Evolutionary conservation across 148 eudicot species (phyloP), one percentile per base, ranked within the genome.

Genomic region (Nepenthes gracilis): DNA sequence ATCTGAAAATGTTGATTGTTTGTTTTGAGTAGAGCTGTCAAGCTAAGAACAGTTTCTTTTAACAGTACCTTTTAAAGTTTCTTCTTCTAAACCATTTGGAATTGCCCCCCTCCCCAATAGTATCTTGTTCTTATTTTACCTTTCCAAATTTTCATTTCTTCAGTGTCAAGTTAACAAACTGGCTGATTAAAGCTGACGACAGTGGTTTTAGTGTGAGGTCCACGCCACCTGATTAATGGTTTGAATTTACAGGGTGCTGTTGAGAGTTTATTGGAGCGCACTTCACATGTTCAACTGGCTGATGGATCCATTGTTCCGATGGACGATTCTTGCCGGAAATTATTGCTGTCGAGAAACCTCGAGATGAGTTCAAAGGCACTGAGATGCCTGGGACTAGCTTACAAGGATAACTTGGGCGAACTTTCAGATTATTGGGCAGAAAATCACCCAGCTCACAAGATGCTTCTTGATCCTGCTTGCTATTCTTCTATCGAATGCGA

Each of bases 311-410:
- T 67, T 67, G 75, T 67, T 53, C 82, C 85, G 6, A 72, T 86
- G 9, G 91, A 86, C 61, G 86, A 84, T 51, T 67, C 85, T 50
- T 87, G 84, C 72, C 74, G 83, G 69, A 74, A 81, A 64, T 59
- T 79, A 23, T 65, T 85, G 77, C 72, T 74, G 43, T 66, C 48
- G 57, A 83, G 79, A 75, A 77, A 77, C 38, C 36, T 75, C 67
- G 88, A 84, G 65, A 85, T 87, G 97, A 81, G 89, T 74, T 85
- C 92, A 43, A 90, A 81, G 78, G 95, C 88, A 58, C 77, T 90
- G 59, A 72, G 97, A 66, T 90, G 97, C 72, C 76, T 90, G 55
- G 95, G 85, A 61, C 53, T 85, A 40, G 97, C 92, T 6, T 90
- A 83, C 66, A 90, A 76, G 70, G 95, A 87, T 74, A 89, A 87